Percentiles rank a stretch among this genome's conserved stretches.
Evolutionary conservation across 805 yeast genomes (phyloP).

Genomic region (Naumovozyma castellii): DNA sequence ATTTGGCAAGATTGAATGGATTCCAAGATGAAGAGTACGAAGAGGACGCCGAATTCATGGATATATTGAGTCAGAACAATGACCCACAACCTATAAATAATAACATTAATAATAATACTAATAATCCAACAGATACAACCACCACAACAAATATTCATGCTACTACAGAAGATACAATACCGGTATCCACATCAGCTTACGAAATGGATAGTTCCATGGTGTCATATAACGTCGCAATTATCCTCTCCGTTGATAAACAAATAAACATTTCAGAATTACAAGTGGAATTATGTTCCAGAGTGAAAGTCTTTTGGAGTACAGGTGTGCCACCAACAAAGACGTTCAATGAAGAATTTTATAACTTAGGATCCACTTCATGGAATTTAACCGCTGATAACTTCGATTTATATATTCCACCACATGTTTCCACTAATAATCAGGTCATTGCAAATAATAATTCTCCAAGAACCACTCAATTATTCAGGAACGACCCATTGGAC

Average conservation of each 20-base stretch:
- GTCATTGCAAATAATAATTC: constrained; percentile 6
- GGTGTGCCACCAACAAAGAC: constrained; percentile 42
- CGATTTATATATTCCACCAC: constrained; percentile 33
- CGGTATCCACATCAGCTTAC: not conserved
- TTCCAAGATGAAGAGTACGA: constrained; percentile 7
- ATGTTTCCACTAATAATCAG: constrained; percentile 10
- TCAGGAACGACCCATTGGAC: constrained; percentile 5
- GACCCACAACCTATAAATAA: not conserved
- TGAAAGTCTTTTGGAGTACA: constrained; percentile 43
- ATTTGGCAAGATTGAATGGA: constrained; percentile 22
- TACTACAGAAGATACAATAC: not conserved
- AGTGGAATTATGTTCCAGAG: constrained; percentile 36
- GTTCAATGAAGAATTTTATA: constrained; percentile 38
- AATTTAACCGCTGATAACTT: constrained; percentile 33
- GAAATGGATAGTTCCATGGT: constrained; percentile 21
- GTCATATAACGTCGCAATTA: constrained; percentile 46
- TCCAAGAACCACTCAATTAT: constrained; percentile 3
- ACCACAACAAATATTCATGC: not conserved
- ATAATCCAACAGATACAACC: not conserved
- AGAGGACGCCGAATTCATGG: constrained; percentile 1
- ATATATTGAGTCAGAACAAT: not conserved
- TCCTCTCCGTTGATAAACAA: constrained; percentile 37
- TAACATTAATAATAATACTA: not conserved
- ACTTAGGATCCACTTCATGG: constrained; percentile 43
- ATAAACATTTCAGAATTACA: constrained; percentile 32